Conservation (phyloP, 1,284 basidiomycete genomes). For the Trichosporon faecale region DNA sequence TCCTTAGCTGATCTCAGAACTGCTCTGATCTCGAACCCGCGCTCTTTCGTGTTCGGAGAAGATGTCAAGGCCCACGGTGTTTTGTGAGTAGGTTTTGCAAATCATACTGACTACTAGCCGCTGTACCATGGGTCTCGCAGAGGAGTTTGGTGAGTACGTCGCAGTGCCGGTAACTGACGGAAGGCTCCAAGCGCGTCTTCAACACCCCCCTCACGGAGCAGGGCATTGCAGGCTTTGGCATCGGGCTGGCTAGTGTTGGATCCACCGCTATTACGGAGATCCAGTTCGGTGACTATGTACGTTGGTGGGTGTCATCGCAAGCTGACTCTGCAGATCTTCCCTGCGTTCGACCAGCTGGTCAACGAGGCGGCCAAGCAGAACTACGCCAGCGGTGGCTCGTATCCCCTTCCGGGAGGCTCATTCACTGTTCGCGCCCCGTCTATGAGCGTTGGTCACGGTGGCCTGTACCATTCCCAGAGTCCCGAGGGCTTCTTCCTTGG, state of each 20-base stretch:
- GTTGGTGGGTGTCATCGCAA: neutral
- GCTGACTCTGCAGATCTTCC: conserved; percentile 62
- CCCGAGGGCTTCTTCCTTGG: conserved; percentile 92
- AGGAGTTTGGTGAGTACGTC: conserved; percentile 71
- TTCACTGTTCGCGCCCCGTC: conserved; percentile 84
- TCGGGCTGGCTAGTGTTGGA: conserved; percentile 87
- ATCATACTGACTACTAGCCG: conserved; percentile 13
- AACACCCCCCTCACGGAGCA: conserved; percentile 92
- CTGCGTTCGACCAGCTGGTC: conserved; percentile 91
- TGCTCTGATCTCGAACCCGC: conserved; percentile 78
- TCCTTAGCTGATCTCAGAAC: conserved; percentile 56
- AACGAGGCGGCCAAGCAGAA: conserved; percentile 93
- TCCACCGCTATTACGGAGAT: conserved; percentile 94
- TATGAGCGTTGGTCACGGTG: conserved; percentile 89
- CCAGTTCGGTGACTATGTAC: conserved; percentile 57
- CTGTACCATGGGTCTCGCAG: conserved; percentile 71
- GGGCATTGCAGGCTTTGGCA: conserved; percentile 91
- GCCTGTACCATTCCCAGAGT: conserved; percentile 88
- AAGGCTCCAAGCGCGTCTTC: conserved; percentile 87
- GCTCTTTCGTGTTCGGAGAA: conserved; percentile 84
- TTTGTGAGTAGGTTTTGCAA: conserved; percentile 68
- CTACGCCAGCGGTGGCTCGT: conserved; percentile 82
- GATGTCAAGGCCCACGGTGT: conserved; percentile 92
- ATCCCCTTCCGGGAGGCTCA: conserved; percentile 62
- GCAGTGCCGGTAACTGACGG: neutral